Evolutionary conservation across 108 stramenopile species (phyloP).

Genomic region (Cyclostephanos tholiformis): DNA sequence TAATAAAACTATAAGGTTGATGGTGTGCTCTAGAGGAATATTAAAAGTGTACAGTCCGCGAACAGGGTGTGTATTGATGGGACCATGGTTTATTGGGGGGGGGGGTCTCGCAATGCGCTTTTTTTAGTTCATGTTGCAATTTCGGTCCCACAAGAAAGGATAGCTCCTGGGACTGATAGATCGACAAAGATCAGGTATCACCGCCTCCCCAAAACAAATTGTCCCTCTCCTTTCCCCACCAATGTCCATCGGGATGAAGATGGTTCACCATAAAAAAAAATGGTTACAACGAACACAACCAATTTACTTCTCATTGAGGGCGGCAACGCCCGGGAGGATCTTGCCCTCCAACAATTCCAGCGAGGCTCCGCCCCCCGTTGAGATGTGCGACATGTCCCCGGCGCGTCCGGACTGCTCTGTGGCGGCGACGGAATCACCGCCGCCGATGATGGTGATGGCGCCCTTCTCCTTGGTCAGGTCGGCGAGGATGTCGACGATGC

Average conservation of each 20-base stretch:
- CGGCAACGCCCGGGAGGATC: slow-evolving; percentile 97
- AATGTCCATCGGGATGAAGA: too few relatives aligned
- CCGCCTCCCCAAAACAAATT: too few relatives aligned
- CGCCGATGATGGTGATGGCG: slow-evolving; percentile 98
- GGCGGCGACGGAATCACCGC: slow-evolving; percentile 99
- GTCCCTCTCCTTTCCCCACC: too few relatives aligned
- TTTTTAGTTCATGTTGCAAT: too few relatives aligned
- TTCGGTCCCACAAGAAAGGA: too few relatives aligned
- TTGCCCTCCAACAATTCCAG: slow-evolving; percentile 99
- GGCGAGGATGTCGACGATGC: slow-evolving; percentile 93
- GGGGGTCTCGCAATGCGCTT: too few relatives aligned
- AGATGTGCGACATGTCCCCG: slow-evolving; percentile 98
- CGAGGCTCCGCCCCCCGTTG: slow-evolving; percentile 98
- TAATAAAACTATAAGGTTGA: too few relatives aligned
- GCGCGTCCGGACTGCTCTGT: slow-evolving; percentile 92
- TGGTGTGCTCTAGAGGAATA: slow-evolving; percentile 4
- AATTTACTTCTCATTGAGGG: slow-evolving; percentile 82
- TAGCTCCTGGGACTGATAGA: too few relatives aligned
- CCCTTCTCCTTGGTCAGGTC: slow-evolving; percentile 92
- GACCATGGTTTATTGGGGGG: background rate
- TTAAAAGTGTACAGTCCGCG: slow-evolving; percentile 7
- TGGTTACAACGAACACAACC: too few relatives aligned
- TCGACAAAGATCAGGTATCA: too few relatives aligned
- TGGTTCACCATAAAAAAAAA: too few relatives aligned
- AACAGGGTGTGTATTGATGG: slow-evolving; percentile 8